Conservation (phyloP, 2,329 filamentous ascomycete species). For the Ceratocystis lukuohia region DNA sequence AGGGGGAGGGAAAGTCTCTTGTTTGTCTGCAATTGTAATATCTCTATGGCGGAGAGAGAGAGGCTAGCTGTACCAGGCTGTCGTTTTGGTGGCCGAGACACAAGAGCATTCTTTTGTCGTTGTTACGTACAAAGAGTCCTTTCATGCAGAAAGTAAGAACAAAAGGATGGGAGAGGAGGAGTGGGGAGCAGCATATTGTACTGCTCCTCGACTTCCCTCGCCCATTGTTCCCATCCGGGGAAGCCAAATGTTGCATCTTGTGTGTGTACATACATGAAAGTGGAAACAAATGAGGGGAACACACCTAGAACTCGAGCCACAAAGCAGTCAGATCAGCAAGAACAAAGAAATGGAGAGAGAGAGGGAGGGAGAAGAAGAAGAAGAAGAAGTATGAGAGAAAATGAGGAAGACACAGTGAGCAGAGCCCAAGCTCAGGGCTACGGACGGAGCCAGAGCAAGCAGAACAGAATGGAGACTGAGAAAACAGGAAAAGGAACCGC, state of each 20-base stretch:
- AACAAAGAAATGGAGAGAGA: not conserved
- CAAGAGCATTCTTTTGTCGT: no score
- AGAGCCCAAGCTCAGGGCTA: not conserved
- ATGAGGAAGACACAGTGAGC: not conserved
- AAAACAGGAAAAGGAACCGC: constrained; percentile 7
- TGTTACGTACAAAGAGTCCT: no score
- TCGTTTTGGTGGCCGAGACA: not conserved
- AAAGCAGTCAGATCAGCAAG: not conserved
- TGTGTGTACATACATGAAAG: not conserved
- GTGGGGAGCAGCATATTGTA: not conserved
- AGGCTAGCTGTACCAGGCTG: not conserved
- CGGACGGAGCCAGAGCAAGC: not conserved
- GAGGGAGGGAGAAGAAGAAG: not conserved
- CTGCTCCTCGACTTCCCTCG: not conserved
- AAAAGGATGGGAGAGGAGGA: not conserved
- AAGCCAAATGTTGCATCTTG: not conserved
- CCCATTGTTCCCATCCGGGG: not conserved
- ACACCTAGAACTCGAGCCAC: not conserved
- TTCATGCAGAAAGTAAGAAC: not conserved
- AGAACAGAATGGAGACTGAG: not conserved
- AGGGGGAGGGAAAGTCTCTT: not conserved
- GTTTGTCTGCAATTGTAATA: not conserved
- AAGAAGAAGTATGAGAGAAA: not conserved
- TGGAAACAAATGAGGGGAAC: not conserved
- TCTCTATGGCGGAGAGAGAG: not conserved